These are phyloP conservation scores for Triticum aestivum DNA, from an alignment of 176 grass and related monocot species.

Conservation along the genomic window IWGSC_CS_RefSeq_v2.1 NC_057809.1:542603385-542603884, in stretches of 20 bases:
- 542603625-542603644: slow-evolving; percentile 71
- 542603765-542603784: slow-evolving; percentile 40
- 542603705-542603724: slow-evolving; percentile 35
- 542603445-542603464: background rate
- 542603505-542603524: background rate
- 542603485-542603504: background rate
- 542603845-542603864: slow-evolving; percentile 42
- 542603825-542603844: slow-evolving; percentile 31
- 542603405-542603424: background rate
- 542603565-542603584: slow-evolving; percentile 32
- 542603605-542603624: slow-evolving; percentile 45
- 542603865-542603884: slow-evolving; percentile 58
- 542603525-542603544: background rate
- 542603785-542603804: slow-evolving; percentile 34
- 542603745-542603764: background rate
- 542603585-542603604: slow-evolving; percentile 31
- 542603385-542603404: background rate
- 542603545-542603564: slow-evolving; percentile 25
- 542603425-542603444: background rate
- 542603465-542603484: background rate
- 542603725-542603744: slow-evolving; percentile 37
- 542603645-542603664: slow-evolving; percentile 61
- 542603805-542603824: slow-evolving; percentile 21
- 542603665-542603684: background rate
- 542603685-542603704: slow-evolving; percentile 33